Conservation (phyloP, 441 rosid genomes). For the Sinapis alba region DNA sequence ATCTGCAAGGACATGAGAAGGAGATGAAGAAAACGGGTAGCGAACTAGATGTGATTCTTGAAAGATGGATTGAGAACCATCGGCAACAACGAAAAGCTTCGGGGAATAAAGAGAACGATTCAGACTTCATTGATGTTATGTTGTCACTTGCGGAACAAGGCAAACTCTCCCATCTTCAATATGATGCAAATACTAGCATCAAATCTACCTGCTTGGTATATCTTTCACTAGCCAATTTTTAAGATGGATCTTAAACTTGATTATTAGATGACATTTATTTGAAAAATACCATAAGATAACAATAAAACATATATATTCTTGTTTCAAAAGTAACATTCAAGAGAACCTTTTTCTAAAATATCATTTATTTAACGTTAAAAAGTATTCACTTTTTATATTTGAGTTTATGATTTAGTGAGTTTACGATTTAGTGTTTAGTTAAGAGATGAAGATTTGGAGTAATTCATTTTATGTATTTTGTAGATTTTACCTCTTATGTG, state of each 20-base stretch:
- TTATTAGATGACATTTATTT: background rate
- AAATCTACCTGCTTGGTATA: slow-evolving; percentile 47
- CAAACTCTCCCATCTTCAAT: slow-evolving; percentile 24
- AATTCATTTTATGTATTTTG: too few species aligned
- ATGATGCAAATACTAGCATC: slow-evolving; percentile 36
- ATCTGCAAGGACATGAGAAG: slow-evolving; percentile 53
- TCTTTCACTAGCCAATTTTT: background rate
- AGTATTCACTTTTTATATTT: too few species aligned
- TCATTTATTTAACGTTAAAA: too few species aligned
- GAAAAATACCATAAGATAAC: too few species aligned
- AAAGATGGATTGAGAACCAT: slow-evolving; percentile 64
- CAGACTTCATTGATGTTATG: slow-evolving; percentile 32
- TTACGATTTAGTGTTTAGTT: too few species aligned
- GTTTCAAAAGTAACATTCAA: too few species aligned
- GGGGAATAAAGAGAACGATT: slow-evolving; percentile 11
- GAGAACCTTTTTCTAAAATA: too few species aligned
- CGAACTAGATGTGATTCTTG: slow-evolving; percentile 36
- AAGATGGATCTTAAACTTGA: background rate
- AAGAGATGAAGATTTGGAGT: too few species aligned
- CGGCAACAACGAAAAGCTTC: slow-evolving; percentile 37
- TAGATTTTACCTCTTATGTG: too few species aligned
- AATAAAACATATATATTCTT: too few species aligned
- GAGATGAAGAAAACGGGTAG: slow-evolving; percentile 57
- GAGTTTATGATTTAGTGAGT: too few species aligned
- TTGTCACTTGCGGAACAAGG: slow-evolving; percentile 31